Base-by-base conservation (phyloP, 106 monocot genomes). In the Dendrobium officinale region DNA sequence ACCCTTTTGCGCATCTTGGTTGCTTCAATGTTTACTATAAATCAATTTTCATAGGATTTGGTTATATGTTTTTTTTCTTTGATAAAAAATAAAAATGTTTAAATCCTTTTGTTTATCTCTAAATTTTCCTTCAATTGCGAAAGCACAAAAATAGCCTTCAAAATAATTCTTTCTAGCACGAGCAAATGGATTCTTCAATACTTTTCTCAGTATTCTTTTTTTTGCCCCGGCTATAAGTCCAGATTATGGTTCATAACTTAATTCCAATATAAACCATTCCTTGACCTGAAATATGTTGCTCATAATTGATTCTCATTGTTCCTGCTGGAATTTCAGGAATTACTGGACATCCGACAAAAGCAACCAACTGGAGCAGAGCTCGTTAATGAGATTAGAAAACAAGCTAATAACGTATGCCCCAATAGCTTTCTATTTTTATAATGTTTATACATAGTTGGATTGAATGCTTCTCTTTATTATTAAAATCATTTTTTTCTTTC, bases 351-450 rank as follows among this genome's bases (percentile, higher is more conserved):
- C 40, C 91, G 80, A 79, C 88, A 90, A 84, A 87, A 80, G 31
- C 85, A 79, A 48, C 67, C 47, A 27, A 77, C 79, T 85, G 93
- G 95, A 64, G 80, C 74, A 55, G 88, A 93, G 85, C 67, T 99
- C 72, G 93, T 95, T 66, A 27, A 88, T 74, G 90, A 99, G 74
- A 88, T 99, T 76, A 77, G 86, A 81, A 89, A 75, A 83, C 99
- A 99, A 87, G 93, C 93, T 79, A 88, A 93, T 85, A 91, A 95
- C 79, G 99, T 99, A 88, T 51, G 45, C 8, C 22, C 54, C 13
- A 78, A 55, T 17, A 22, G 55, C 79, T 64, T 49, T 49, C 11
- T 76, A 49, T 27, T 76, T 44, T 76, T 74, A 43, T 44, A 44
- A 19, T 20, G 17, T 42, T 74, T n/a, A 43, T 74, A n/a, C 74